phyloP scores from a whole-genome alignment of 352 stramenopile genomes.

The Phytophthora meadii region DNA sequence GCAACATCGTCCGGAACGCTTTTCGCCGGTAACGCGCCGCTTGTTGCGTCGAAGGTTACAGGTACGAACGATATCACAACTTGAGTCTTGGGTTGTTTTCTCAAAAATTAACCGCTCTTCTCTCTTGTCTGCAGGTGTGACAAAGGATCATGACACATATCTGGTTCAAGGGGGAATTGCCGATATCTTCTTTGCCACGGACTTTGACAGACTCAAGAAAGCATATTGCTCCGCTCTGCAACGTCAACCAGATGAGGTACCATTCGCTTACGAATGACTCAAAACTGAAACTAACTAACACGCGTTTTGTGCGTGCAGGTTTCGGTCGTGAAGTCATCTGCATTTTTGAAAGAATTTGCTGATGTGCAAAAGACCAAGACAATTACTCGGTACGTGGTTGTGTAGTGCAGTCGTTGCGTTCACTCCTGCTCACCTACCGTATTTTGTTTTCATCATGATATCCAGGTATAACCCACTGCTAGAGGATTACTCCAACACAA shows the following conservation, averaged over 20 bases:
- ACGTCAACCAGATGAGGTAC: slow-evolving; percentile 59
- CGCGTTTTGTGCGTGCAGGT: slow-evolving; percentile 43
- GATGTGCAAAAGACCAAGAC: slow-evolving; percentile 83
- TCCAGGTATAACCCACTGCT: slow-evolving; percentile 90
- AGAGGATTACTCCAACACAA: slow-evolving; percentile 92
- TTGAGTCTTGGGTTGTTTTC: background rate
- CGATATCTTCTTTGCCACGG: slow-evolving; percentile 93
- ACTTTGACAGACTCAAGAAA: slow-evolving; percentile 84
- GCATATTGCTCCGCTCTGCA: slow-evolving; percentile 79
- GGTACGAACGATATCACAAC: slow-evolving; percentile 36
- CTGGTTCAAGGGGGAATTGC: slow-evolving; percentile 84
- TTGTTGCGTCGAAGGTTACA: slow-evolving; percentile 87
- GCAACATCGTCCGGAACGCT: slow-evolving; percentile 74
- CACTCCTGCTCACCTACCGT: slow-evolving; percentile 5
- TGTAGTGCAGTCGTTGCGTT: background rate
- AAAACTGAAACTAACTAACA: slow-evolving; percentile 1
- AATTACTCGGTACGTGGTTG: slow-evolving; percentile 64
- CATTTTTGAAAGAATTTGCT: slow-evolving; percentile 85
- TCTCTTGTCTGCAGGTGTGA: slow-evolving; percentile 49
- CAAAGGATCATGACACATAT: slow-evolving; percentile 90
- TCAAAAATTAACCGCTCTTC: slow-evolving; percentile 2
- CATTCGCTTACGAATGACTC: background rate
- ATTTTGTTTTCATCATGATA: background rate
- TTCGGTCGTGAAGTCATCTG: slow-evolving; percentile 83
- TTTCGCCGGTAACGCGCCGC: slow-evolving; percentile 82